phyloP scores from a whole-genome alignment of 129 eudicot genomes.

The Centella asiatica region DNA sequence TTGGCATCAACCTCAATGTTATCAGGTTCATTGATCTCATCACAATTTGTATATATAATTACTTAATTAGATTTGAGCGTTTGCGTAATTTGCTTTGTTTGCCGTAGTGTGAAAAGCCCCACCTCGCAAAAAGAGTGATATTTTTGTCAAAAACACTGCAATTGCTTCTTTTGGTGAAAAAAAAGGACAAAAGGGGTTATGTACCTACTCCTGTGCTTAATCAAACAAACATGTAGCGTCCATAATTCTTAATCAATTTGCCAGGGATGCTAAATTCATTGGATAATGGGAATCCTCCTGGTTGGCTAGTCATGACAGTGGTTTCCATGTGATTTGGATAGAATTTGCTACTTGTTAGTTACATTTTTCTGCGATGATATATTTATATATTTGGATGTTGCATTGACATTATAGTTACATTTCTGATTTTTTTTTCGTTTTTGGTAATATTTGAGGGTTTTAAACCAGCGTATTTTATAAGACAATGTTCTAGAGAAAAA shows the following conservation, averaged over 20 bases:
- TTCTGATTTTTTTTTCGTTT: too few relatives aligned
- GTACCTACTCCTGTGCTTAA: conserved; percentile 2
- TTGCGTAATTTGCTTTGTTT: not conserved
- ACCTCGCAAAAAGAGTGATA: too few relatives aligned
- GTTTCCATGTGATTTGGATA: conserved; percentile 1
- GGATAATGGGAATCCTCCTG: not conserved
- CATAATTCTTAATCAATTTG: conserved; percentile 14
- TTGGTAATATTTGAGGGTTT: too few relatives aligned
- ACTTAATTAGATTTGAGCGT: not conserved
- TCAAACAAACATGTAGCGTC: conserved; percentile 18
- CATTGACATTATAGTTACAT: too few relatives aligned
- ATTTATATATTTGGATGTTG: too few relatives aligned
- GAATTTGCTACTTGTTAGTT: too few relatives aligned
- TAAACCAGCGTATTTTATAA: too few relatives aligned
- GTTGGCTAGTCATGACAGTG: not conserved
- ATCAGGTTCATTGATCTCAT: not conserved
- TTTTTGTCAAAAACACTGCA: conserved; percentile 2
- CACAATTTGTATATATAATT: not conserved
- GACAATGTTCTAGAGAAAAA: too few relatives aligned
- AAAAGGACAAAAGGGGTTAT: conserved; percentile 9
- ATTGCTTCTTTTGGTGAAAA: conserved; percentile 17
- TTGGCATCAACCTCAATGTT: not conserved
- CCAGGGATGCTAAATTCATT: not conserved
- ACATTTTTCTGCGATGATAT: too few relatives aligned
- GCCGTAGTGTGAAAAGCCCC: too few relatives aligned